Evolutionary conservation across 371 early-diverging fungal species (phyloP), one percentile per base, ranked within the genome.

Genomic region (Polyrhizophydium stewartii): DNA sequence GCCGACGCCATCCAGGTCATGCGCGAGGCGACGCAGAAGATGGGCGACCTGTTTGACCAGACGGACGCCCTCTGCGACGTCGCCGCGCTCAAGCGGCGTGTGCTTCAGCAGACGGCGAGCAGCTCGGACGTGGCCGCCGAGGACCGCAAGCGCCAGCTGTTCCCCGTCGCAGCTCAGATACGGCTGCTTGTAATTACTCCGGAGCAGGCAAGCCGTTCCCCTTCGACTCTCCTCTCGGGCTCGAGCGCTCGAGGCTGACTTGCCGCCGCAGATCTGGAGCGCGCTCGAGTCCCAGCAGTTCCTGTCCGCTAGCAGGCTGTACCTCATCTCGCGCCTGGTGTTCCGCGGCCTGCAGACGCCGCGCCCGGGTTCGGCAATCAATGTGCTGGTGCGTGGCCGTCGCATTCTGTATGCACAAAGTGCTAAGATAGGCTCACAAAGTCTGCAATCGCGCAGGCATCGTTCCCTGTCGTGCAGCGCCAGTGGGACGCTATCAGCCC

Each of bases 401-500:
- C 6, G 19, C 12, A 25, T 7, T 49, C 19, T 10, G 6, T 25
- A 49, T 21, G 21, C 30, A 12, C 10, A 21, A 49, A 12, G 50
- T 12, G 12, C 9, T 7, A 6, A 6, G 50, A 7, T 49, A 28
- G 50, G 50, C 50, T n/a, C n/a, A n/a, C n/a, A n/a, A n/a, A n/a
- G n/a, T n/a, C n/a, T n/a, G n/a, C n/a, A n/a, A 49, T 49, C 16
- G 43, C 43, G 3, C 52, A 89, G 84, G 67, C 70, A 22, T 85
- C 85, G 9, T 92, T 91, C 62, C 92, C 92, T 0, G 87, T 92
- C 0, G 85, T 91, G 24, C 87, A 88, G 60, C 76, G 89, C 16
- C 93, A 91, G 69, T 92, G 93, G 92, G 89, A 91, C 67, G 88
- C 91, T 0, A 84, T 91, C 25, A 84, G 85, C 45, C 84, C 84